These are phyloP conservation scores for Discostella pseudostelligera DNA, from an alignment of 108 stramenopile genomes.

Conservation along the genomic window DNA sequence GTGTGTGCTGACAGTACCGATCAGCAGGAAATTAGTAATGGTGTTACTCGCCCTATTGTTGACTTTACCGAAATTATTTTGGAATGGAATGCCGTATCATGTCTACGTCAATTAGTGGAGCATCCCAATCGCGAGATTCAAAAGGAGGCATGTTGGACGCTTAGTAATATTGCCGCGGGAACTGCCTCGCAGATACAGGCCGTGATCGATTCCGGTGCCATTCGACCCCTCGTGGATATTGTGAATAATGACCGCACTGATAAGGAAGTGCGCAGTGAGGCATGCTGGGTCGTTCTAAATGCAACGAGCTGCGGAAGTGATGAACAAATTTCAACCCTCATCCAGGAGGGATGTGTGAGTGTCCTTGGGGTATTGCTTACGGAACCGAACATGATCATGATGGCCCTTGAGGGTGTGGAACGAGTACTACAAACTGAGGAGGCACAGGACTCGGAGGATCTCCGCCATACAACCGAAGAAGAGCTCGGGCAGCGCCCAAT, in stretches of 20 bases:
- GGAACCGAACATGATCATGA: constrained; percentile 92
- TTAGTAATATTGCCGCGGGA: constrained; percentile 97
- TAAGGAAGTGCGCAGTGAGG: constrained; percentile 93
- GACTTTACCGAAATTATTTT: constrained; percentile 95
- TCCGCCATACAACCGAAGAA: constrained; percentile 31
- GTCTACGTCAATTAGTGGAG: constrained; percentile 78
- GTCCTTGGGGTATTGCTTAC: constrained; percentile 85
- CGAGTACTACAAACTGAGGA: constrained; percentile 91
- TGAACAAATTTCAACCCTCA: constrained; percentile 88
- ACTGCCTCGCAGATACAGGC: constrained; percentile 95
- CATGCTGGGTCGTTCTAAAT: constrained; percentile 98
- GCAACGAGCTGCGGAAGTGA: constrained; percentile 96
- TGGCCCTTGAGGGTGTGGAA: constrained; percentile 96
- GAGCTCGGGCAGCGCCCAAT: constrained; percentile 46
- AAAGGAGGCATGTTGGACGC: constrained; percentile 97
- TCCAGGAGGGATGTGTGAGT: constrained; percentile 89
- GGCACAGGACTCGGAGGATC: constrained; percentile 57
- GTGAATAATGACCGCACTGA: constrained; percentile 78
- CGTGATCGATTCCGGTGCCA: constrained; percentile 93
- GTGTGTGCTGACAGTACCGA: constrained; percentile 95
- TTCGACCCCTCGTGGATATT: constrained; percentile 85
- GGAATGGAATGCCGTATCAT: constrained; percentile 88
- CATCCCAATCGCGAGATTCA: constrained; percentile 95
- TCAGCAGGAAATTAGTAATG: constrained; percentile 36
- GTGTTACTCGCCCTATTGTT: constrained; percentile 42